Evolutionary conservation across 2,329 filamentous ascomycete genomes (phyloP), one percentile per base, ranked within the genome.

Genomic region (Aphanocladium album): DNA sequence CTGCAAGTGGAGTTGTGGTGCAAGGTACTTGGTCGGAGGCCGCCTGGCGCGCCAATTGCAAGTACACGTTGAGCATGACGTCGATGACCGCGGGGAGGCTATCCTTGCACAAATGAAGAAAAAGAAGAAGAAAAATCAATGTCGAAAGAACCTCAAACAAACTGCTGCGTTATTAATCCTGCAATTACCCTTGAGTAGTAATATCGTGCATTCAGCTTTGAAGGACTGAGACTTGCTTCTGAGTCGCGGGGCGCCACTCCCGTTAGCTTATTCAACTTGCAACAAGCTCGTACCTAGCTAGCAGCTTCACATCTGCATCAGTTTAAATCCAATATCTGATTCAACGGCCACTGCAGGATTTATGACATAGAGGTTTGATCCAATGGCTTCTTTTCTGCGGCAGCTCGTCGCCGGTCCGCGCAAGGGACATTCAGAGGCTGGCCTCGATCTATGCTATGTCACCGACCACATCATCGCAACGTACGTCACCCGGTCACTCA

Each of bases 371-470:
- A 16, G 12, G 16, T n/a, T 25, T 9, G n/a, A 2, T 5, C 3
- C 12, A 7, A 86, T 88, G 90, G 82, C 89, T 59, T 91, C 88
- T 23, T 77, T 98, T 63, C 83, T 98, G 66, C 90, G 93, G 68
- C 91, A 96, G 72, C 90, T 98, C 65, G 91, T 98, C 64, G 92
- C 95, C 49, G 89, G 93, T 11, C 93, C 95, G 14, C 86, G 95
- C 66, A 81, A 88, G 62, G 85, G 88, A 68, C 93, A 98, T 72
- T 83, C 89, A 33, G 93, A 97, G 78, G 89, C 93, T 8, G 89
- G 90, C 6, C 82, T 99, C 27, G 95, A 99, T 72, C 83, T 99
- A 49, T 98, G 93, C 80, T 99, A 99, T 75, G 93, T 98, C 39
- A 96, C 92, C 0, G 86, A 93, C 69, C 85, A 89, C 69, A 90